phyloP scores from a whole-genome alignment of 192 early-diverging fungal species.

The Kappamyces sp. region DNA sequence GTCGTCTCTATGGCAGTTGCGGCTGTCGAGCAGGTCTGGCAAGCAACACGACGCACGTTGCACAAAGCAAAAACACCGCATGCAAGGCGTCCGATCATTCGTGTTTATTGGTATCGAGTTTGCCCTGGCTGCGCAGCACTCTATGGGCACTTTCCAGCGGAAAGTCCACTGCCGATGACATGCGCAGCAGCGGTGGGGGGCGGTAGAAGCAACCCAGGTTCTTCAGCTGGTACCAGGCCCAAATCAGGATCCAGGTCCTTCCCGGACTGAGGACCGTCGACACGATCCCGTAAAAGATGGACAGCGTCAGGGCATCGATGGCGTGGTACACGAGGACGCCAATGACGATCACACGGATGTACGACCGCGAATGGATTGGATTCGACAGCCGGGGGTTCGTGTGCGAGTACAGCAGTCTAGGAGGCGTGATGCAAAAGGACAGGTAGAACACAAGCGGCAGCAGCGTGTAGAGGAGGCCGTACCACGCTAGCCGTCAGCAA shows the following conservation, averaged over 20 bases:
- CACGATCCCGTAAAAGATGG: constrained; percentile 11
- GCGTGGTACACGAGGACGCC: constrained; percentile 24
- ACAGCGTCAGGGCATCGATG: constrained; percentile 1
- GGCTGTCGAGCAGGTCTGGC: no score
- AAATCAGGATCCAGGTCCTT: constrained; percentile 11
- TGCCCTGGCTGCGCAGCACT: no score
- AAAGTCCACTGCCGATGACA: no score
- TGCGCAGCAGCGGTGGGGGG: no score
- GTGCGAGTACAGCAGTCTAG: constrained; percentile 27
- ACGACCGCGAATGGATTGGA: constrained; percentile 25
- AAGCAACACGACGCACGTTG: no score
- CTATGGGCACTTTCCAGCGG: no score
- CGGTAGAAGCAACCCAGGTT: no score
- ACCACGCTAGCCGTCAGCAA: constrained; percentile 3
- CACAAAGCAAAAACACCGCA: no score
- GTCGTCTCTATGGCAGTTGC: no score
- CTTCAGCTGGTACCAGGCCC: not conserved
- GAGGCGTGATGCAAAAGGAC: constrained; percentile 28
- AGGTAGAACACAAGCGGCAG: constrained; percentile 34
- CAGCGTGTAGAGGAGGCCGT: constrained; percentile 12
- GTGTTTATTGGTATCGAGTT: no score
- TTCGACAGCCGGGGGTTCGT: not conserved
- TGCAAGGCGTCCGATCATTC: no score
- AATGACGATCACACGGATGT: constrained; percentile 19
- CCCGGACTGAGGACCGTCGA: constrained; percentile 8